phyloP scores from a whole-genome alignment of 2,329 filamentous ascomycete genomes.

The Paramyrothecium roridum region DNA sequence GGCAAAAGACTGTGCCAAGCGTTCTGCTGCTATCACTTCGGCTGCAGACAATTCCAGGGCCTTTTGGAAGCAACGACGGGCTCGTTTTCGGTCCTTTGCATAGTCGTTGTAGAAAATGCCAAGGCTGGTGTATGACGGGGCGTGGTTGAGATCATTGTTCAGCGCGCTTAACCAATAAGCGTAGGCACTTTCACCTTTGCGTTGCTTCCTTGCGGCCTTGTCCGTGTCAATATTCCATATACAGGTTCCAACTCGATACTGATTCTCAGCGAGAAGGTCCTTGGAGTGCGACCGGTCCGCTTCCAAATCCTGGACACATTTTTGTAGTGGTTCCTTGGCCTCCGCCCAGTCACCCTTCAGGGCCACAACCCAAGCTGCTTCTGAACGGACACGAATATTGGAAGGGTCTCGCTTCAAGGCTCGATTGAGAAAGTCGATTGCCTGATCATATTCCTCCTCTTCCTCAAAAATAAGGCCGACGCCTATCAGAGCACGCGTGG shows the following conservation, averaged over 20 bases:
- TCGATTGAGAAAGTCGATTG: constrained; percentile 74
- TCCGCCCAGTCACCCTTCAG: constrained; percentile 71
- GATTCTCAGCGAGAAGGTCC: constrained; percentile 78
- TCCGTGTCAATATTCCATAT: constrained; percentile 81
- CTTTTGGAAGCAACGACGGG: constrained; percentile 92
- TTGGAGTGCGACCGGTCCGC: constrained; percentile 51
- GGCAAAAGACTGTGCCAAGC: constrained; percentile 81
- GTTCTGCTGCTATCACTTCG: constrained; percentile 83
- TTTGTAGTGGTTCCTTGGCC: constrained; percentile 68
- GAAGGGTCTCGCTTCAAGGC: constrained; percentile 69
- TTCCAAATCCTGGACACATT: constrained; percentile 64
- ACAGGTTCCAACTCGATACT: constrained; percentile 84
- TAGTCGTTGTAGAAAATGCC: constrained; percentile 92
- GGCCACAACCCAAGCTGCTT: constrained; percentile 90
- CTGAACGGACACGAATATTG: constrained; percentile 78
- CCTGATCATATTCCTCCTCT: constrained; percentile 81
- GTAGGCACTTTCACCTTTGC: constrained; percentile 70
- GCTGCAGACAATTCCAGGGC: constrained; percentile 88
- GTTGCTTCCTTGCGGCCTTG: constrained; percentile 70
- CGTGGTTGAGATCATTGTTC: constrained; percentile 82
- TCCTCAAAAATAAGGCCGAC: constrained; percentile 91
- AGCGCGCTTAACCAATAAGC: constrained; percentile 77
- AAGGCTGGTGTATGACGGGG: constrained; percentile 86
- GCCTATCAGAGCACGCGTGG: constrained; percentile 80
- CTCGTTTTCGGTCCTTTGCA: constrained; percentile 78